These are phyloP conservation scores for Lipomyces sp. DNA, from an alignment of 805 yeast genomes.

Conservation along the genomic window DNA sequence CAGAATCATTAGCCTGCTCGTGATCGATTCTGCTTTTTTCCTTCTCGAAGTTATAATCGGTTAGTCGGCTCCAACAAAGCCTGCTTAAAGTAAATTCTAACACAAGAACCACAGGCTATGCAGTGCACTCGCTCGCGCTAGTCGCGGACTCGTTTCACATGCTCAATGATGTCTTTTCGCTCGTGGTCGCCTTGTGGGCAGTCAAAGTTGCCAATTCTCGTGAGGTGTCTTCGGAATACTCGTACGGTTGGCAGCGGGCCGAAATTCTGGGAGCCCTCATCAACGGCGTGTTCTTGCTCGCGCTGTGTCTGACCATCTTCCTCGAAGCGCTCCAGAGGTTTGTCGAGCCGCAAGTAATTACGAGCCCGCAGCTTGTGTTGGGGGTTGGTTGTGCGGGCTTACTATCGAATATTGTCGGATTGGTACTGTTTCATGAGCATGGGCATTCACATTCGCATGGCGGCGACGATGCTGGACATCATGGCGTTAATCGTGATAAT, in stretches of 20 bases:
- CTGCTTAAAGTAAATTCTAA: not conserved
- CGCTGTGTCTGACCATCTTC: slow-evolving; percentile 87
- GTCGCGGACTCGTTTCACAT: slow-evolving; percentile 97
- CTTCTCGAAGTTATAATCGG: slow-evolving; percentile 83
- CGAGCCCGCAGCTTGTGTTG: slow-evolving; percentile 81
- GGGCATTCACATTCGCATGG: slow-evolving; percentile 65
- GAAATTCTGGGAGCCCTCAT: slow-evolving; percentile 94
- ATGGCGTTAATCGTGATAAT: slow-evolving; percentile 28
- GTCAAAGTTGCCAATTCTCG: slow-evolving; percentile 83
- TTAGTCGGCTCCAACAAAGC: slow-evolving; percentile 18
- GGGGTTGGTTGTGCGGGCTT: slow-evolving; percentile 85
- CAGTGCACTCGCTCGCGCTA: slow-evolving; percentile 91
- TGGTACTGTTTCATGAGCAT: slow-evolving; percentile 86
- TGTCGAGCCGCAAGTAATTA: slow-evolving; percentile 74
- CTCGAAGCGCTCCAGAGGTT: slow-evolving; percentile 93
- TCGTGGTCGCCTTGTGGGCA: slow-evolving; percentile 94
- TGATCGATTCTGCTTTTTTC: slow-evolving; percentile 80
- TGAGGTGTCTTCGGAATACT: slow-evolving; percentile 84
- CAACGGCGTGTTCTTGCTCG: slow-evolving; percentile 90
- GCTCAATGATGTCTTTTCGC: slow-evolving; percentile 91
- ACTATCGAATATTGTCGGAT: slow-evolving; percentile 78
- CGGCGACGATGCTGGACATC: slow-evolving; percentile 38
- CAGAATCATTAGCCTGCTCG: slow-evolving; percentile 72
- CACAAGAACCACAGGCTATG: slow-evolving; percentile 52
- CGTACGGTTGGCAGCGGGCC: slow-evolving; percentile 98